Evolutionary conservation across 2,329 filamentous ascomycete species (phyloP), one percentile per base, ranked within the genome.

Genomic region (Biscogniauxia sp.): DNA sequence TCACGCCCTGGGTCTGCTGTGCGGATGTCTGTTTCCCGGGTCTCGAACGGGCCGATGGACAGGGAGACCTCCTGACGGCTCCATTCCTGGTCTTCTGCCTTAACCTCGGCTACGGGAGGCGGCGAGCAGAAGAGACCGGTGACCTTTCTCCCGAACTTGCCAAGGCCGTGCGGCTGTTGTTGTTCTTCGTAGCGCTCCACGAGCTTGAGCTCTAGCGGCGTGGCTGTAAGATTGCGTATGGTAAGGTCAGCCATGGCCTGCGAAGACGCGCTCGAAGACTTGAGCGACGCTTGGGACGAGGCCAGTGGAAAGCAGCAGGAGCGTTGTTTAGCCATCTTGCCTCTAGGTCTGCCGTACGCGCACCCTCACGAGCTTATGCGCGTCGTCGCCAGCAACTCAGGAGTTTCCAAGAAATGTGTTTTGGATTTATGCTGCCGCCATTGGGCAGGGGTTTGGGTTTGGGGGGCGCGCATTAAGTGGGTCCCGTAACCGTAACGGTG

Each of bases 141-240:
- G 65, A 83, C 71, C 60, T 71, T 73, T 62, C 73, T 76, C 20
- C 78, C 79, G 61, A 82, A 72, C 65, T 80, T 83, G 65, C 73
- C 73, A 45, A 83, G 76, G 80, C 53, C 78, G 78, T 68, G 23
- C 74, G 73, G 61, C 4, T 17, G 37, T 45, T 45, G 37, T 45
- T 79, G 72, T 28, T 75, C 82, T 66, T 87, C 84, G 73, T 93
- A 93, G 67, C 89, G 88, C 78, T 96, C 90, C 61, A 94, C 80
- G 61, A 73, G 75, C 74, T 87, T 88, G 68, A 97, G 83, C 67
- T 88, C 85, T 58, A 97, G 79, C n/a, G 87, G 82, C 54, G 84
- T 88, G 60, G 85, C 80, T 52, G 91, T 94, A 66, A 96, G 79
- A 75, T 97, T 97, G 70, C 93, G 92, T 69, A 97, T 85, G 4